Evolutionary conservation across 2,329 filamentous ascomycete genomes (phyloP), one percentile per base, ranked within the genome.

Genomic region (Penicillium occitanis): DNA sequence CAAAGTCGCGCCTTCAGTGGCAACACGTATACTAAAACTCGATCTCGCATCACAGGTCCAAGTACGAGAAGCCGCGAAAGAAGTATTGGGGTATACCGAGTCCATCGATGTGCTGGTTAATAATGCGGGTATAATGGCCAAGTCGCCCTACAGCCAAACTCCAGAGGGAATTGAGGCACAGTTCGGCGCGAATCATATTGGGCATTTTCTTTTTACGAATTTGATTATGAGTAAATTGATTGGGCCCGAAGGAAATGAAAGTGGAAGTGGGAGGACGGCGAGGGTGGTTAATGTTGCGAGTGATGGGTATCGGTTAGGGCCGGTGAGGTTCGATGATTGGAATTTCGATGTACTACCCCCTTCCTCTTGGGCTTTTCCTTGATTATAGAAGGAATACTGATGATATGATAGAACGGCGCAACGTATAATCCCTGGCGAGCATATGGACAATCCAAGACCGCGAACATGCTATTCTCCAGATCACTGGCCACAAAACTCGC

Each of bases 281-380:
- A 73, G 80, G 0, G 67, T 85, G 7, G 77, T 85, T 22, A 82
- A 78, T 66, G 72, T 85, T 7, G 77, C 77, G 30, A 83, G 82
- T 69, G 72, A 79, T 37, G 82, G 81, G 1, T 77, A 85, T 68
- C 74, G 78, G 5, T 58, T 83, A 13, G 71, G 73, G 1, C 79
- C 78, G 1, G 71, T 84, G 17, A 73, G 80, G 2, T 83, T 79
- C 66, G 73, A 76, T 53, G 82, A 84, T 69, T 78, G 74, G 46
- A 80, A 82, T 40, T 83, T 83, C 67, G 73, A 77, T 25, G 80
- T 77, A 68, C 61, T 68, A 19, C 19, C 19, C 19, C 19, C 19
- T 19, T 19, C 19, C 19, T 19, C 19, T 19, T 19, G 19, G 10
- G 14, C 2, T 42, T 35, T 11, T 46, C 8, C 13, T n/a, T 33